Base-by-base conservation (phyloP, 306 rosid genomes). In the Canavalia ensiformis region DNA sequence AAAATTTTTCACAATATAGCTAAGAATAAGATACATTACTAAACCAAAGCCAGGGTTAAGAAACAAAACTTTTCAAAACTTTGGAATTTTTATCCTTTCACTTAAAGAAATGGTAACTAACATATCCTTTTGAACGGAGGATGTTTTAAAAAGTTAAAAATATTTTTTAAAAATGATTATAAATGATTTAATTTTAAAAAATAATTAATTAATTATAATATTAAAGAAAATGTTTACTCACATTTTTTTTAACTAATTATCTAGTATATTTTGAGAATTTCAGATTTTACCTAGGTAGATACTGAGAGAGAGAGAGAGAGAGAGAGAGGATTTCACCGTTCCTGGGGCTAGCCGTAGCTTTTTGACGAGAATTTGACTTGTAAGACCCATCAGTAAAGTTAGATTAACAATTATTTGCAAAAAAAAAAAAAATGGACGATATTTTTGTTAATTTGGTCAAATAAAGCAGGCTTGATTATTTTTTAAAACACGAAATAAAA, bases 351-450 rank as follows among this genome's bases (percentile, higher is more conserved):
- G 76, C 37, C 13, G 69, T 63, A 52, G 42, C 77, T 75, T 86
- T 82, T 82, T 86, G 30, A 78, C 74, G 1, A 68, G 28, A 51
- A 70, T 78, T 86, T 82, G 84, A 86, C 85, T 56, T 56, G 49
- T 25, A 67, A 37, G 69, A 64, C 78, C 67, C 67, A 68, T n/a
- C 54, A 75, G 2, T 62, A 33, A 46, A 47, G 3, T 18, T 18
- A 35, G 25, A 65, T 51, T n/a, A 25, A 46, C 72, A 74, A 79
- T 57, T 79, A 58, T 59, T 64, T 37, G 10, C 18, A 42, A 63
- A 66, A 39, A 55, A 75, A 39, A 55, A 75, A 30, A 6, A 51
- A 66, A 66, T 52, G 68, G 7, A 6, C 55, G 3, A 59, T 12
- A 47, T 42, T 76, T 47, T 31, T 18, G 25, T 18, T 18, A 18